Base-by-base conservation (phyloP, 345 rosid genomes). In the Trapa bicornis region DNA sequence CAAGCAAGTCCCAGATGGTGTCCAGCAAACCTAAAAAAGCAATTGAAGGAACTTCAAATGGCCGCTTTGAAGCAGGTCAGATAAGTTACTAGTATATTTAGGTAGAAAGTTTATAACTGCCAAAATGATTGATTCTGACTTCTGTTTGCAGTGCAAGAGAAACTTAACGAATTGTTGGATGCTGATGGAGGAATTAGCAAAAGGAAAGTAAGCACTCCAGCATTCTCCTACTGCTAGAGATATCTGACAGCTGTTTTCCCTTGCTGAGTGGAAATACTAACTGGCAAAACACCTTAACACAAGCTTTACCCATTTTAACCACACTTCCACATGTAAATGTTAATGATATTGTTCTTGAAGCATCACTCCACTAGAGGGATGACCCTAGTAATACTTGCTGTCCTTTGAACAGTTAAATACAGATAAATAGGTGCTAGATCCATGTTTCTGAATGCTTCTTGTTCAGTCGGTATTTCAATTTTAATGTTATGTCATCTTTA, bases 131-230 rank as follows among this genome's bases (percentile, higher is more conserved):
- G 50, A 29, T n/a, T 33, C 67, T 42, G 52, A 43, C 15, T 14
- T 16, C 15, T 73, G 62, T 41, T 73, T 78, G 79, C 93, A 94
- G 99, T 94, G 77, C 89, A 91, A 73, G 99, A 83, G 83, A 94
- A 91, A 81, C 85, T 94, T 54, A 94, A 91, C 71, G 99, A 94
- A 74, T 75, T 94, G 82, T 87, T 94, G 83, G 99, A 91, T 83
- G 80, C 68, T 68, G 93, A 79, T 61, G 97, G 99, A 74, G 99
- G 99, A 61, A 86, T 94, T 56, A 89, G 89, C 85, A 87, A 89
- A 79, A 81, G 87, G 69, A 94, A 85, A 80, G 97, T 92, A 50
- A 62, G 39, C 7, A 65, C 43, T 71, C 52, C 65, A 57, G 48
- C 65, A 41, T 53, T 68, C 50, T 47, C 14, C 22, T 33, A 3